Base-by-base conservation (phyloP, 768 basidiomycete species). In the Serendipita sp. region DNA sequence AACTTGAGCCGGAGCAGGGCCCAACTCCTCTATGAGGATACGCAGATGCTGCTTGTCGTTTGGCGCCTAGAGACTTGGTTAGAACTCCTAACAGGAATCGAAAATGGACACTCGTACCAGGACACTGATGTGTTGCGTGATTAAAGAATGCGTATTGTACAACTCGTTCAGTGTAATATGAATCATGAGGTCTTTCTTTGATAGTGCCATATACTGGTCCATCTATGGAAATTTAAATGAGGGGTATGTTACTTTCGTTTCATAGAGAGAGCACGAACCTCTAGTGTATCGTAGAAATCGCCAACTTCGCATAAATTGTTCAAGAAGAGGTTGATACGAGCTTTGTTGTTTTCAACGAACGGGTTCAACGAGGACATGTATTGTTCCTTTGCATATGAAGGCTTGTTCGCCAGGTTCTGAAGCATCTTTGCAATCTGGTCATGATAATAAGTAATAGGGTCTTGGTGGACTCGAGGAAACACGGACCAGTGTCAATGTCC, bases 201-300 rank as follows among this genome's bases (percentile, higher is more conserved):
- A 97, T 65, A 99, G 78, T 7, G 96, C 96, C 93, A 99, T 97
- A 74, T 99, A 99, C 79, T 98, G 96, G 76, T 99, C 96, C 87
- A 98, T 95, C 95, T 96, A 69, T 35, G n/a, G 38, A 38, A 18
- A 35, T 36, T 18, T 60, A 66, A 46, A 64, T 23, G 23, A 23
- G 23, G 23, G 65, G 34, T 66, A 10, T 3, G 45, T 11, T 34
- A 36, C 44, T 23, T 15, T 0, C 48, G 7, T 18, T 45, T 46
- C 23, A 28, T 15, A 28, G 16, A 15, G 46, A 28, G n/a, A 13
- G 3, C 47, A 47, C 52, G 73, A 67, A 91, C 93, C 86, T 99
- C 96, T 45, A 99, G 80, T 10, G 94, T 93, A 69, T 99, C 96
- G 74, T 98, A 98, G 73, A 99, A 99, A 75, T 99, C 96, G 63